Evolutionary conservation across 2,329 filamentous ascomycete genomes (phyloP), one percentile per base, ranked within the genome.

Genomic region (Ceratocystis alfenasii): DNA sequence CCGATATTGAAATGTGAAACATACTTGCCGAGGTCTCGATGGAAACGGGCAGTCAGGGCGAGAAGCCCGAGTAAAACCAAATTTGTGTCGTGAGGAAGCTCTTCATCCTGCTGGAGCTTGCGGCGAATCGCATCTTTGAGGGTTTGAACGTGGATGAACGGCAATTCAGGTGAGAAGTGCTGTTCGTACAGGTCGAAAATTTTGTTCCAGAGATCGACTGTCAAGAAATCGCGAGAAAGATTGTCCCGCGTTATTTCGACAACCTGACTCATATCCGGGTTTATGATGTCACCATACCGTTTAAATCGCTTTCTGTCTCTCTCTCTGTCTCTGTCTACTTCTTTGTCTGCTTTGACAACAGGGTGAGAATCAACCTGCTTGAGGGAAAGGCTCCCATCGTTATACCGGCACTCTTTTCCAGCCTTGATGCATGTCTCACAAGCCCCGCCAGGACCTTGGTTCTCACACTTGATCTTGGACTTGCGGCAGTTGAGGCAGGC

Each of bases 401-500:
- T 87, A 74, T 91, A 90, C 68, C 82, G 82, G 73, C 90, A 94
- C 68, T 89, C 83, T 72, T 88, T 83, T 57, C 86, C 84, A 63
- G 83, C 83, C 68, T 85, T 85, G 72, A 87, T 83, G 73, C 90
- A 95, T 12, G 85, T 85, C 69, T 88, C 84, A 77, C 90, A 95
- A 17, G 83, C 84, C 17, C 84, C 86, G 68, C 83, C 82, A 66
- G 86, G 82, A 68, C 88, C 88, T 70, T 83, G 82, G 75, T 94
- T 94, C 74, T 90, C 85, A 77, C 90, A 95, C 76, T 93, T 93
- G 73, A 93, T 89, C 76, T 94, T 95, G 73, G 88, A 90, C 71
- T 84, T 84, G 67, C 89, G 82, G 73, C 89, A 93, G 69, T 84
- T 81, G 68, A 83, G 79, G 75, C 89, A 94, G 61, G 89, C 89